Base-by-base conservation (phyloP, 2,329 filamentous ascomycete species). In the Pseudocercospora fijiensis region DNA sequence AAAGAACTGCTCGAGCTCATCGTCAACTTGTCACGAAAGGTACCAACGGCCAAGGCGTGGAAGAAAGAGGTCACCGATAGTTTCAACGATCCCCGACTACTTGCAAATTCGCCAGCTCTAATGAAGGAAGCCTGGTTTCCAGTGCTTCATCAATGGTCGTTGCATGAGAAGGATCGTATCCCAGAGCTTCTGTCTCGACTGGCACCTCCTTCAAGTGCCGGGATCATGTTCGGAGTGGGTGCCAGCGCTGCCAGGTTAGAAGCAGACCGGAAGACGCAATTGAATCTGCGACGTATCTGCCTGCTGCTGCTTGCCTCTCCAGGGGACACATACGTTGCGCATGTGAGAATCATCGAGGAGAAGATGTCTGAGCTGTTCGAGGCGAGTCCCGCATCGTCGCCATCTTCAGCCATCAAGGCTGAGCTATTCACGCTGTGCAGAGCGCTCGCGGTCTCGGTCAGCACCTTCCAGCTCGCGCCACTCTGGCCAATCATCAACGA, bases 221-320 rank as follows among this genome's bases (percentile, higher is more conserved):
- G 95, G 8, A 96, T 99, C 70, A 94, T 99, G 75, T 99, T 99
- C 73, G 95, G 95, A n/a, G 95, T 99, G 0, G 96, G 96, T 10
- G 95, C 95, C 6, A 92, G 91, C 22, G 96, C 93, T 49, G 95
- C 95, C 37, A 85, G 95, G 63, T 85, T 96, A n/a, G 95, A 99
- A 78, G 92, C 96, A 5, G 95, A 99, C 77, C 89, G 93, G 63
- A 95, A 90, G 78, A 92, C 93, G 0, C 94, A 98, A 77, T 84
- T 96, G 28, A 96, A 92, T 68, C 84, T 99, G 18, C 89, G 93
- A 11, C 86, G 95, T 53, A 87, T 96, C 53, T 87, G 92, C 4
- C 84, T 92, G 1, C 81, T 99, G 10, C 80, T 98, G 16, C 83
- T 98, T 5, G 90, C 92, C 0, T 87, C 88, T 4, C 86, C 86